Conservation (phyloP, 2,329 filamentous ascomycete genomes). For the Elsinoe necatrix region DNA sequence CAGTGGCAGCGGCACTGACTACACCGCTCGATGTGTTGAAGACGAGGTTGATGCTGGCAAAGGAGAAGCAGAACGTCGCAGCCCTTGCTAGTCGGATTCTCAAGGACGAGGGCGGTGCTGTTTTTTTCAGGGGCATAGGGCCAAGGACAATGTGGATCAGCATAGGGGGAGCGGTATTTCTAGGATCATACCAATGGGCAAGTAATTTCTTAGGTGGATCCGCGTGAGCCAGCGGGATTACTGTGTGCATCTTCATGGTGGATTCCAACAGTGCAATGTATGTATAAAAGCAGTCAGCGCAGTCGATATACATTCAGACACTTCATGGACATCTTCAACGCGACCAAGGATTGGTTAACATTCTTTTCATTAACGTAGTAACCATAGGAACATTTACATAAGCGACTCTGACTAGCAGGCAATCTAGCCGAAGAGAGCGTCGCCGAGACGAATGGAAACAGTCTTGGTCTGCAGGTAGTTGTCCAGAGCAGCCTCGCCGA, state of each 20-base stretch:
- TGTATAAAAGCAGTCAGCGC: too few species aligned
- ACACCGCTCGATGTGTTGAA: slow-evolving; percentile 95
- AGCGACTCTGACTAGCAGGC: not conserved
- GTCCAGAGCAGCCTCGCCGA: slow-evolving; percentile 43
- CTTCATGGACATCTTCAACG: too few species aligned
- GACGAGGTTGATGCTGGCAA: slow-evolving; percentile 88
- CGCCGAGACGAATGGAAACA: slow-evolving; percentile 40
- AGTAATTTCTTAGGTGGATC: slow-evolving; percentile 54
- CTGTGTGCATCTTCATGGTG: too few species aligned
- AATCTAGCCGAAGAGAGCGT: slow-evolving; percentile 42
- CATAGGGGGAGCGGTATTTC: slow-evolving; percentile 84
- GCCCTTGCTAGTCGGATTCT: slow-evolving; percentile 57
- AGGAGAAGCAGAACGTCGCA: slow-evolving; percentile 53
- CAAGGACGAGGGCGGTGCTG: slow-evolving; percentile 53
- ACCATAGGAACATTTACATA: slow-evolving; percentile 7
- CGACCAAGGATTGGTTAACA: not conserved
- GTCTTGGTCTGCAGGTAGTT: slow-evolving; percentile 38
- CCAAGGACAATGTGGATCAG: slow-evolving; percentile 92
- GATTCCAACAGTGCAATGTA: too few species aligned
- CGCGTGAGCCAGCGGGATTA: not conserved
- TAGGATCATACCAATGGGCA: slow-evolving; percentile 87
- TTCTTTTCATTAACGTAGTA: slow-evolving; percentile 10
- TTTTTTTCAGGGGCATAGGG: slow-evolving; percentile 68
- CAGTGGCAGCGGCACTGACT: slow-evolving; percentile 75
- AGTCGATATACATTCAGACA: not conserved